Base-by-base conservation (phyloP, 805 yeast genomes). In the Starmerella roubikii region DNA sequence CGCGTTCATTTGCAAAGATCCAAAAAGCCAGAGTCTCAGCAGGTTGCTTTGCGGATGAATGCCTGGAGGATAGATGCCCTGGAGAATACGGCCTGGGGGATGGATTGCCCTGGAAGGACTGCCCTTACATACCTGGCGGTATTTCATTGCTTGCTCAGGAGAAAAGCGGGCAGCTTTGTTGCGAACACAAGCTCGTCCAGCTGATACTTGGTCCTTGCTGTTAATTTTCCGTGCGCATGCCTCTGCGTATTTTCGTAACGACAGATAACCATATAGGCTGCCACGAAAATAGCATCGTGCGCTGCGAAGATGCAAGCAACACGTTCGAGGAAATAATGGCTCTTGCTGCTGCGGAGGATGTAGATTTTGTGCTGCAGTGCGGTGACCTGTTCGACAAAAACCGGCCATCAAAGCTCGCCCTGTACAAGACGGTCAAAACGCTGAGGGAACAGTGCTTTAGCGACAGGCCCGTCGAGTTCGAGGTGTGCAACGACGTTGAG, bases 251-350 rank as follows among this genome's bases (percentile, higher is more conserved):
- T 16, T 70, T 91, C 24, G 60, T 91, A 24, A 84, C 98, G 2
- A 85, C 97, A 1, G 98, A 91, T 54, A 91, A 91, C 55, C 98
- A 91, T 64, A 94, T 91, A 16, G 98, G 98, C 1, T 86, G 77
- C 56, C 74, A 75, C 42, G 98, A 91, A 55, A 71, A 71, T 28
- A 97, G 91, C 56, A 86, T 94, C 1, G 75, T 88, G 4, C 68
- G 93, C 15, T 94, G 95, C 1, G 79, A 80, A 50, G 98, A 91
- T 53, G 72, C 93, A 0, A 81, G 94, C 81, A 68, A 60, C 41
- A 81, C 94, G 0, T 88, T 91, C 52, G 74, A 80, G 39, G 98
- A 91, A 57, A 74, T 84, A 42, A 71, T 84, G 70, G 58, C 59
- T 45, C 55, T 85, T 2, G 96, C 94, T 8, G 64, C 65, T 44